Evolutionary conservation across 208 protist species (phyloP), one percentile per base, ranked within the genome.

Genomic region (Leishmania amazonensis): DNA sequence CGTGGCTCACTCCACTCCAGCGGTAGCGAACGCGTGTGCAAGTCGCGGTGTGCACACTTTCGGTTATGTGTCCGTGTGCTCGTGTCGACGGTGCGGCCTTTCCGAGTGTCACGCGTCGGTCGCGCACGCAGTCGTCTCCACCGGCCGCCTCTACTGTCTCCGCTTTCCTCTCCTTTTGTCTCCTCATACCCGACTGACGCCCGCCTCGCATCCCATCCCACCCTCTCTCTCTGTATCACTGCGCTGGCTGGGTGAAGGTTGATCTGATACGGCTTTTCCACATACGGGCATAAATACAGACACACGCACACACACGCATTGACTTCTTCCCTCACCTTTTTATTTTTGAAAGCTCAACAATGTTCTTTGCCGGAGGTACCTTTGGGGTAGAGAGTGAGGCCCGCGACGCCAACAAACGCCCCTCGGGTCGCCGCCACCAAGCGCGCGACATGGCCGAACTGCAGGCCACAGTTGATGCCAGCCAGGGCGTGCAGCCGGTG

Each of bases 341-440:
- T 28, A 21, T 13, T 60, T 72, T 47, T 42, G 9, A 13, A 21
- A 28, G n/a, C 31, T 4, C 21, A 73, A 70, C 0, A 35, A 84
- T 86, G 83, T 83, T 86, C 40, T 86, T 86, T 64, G 38, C 79
- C 13, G 79, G 83, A 17, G 85, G 77, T 35, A 89, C 88, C 45
- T 78, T 92, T 76, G 88, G 90, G 17, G 67, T 81, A 7, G 89
- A 95, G 72, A 94, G 87, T 82, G 91, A 93, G 51, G 75, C 73
- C 1, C 75, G 84, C 24, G 90, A 89, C 24, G 81, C 77, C 38
- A 83, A 84, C 35, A 75, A 76, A 71, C 90, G 86, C 42, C 85
- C 73, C 35, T 80, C 84, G 3, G 93, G 93, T 11, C 88, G 90
- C 0, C 88, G 91, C 15, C 93, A 97, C 78, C 76, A 87, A 40